Evolutionary conservation across 2,329 filamentous ascomycete genomes (phyloP), one percentile per base, ranked within the genome.

Genomic region (Cladosporium austrohemisphaericum): DNA sequence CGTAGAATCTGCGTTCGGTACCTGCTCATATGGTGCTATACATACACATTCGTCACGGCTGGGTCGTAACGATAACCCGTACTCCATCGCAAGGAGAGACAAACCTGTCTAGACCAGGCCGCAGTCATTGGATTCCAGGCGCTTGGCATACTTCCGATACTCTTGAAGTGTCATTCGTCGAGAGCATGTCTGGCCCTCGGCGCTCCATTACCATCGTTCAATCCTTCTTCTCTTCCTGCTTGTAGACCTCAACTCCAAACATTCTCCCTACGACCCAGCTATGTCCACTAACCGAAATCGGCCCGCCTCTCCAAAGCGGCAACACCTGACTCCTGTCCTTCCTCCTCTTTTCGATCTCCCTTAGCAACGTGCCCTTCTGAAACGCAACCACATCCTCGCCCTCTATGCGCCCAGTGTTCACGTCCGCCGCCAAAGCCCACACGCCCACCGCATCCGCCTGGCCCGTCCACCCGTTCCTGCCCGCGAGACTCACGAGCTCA

Each of bases 301-400:
- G 65, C 19, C 65, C 65, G 20, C 65, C 65, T 29, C 65, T 62
- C 57, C 57, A 66, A 6, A 67, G 51, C 25, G 65, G 65, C 57
- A 68, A 41, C 8, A 68, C 64, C 53, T 68, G 60, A 18, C 53
- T 52, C 45, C 63, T 54, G 13, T 55, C 55, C 54, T 55, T 63
- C 50, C 65, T 57, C 52, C 65, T 57, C 49, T 37, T 46, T 44
- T 60, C 62, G 23, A 67, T 35, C 31, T 48, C 49, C 49, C 57
- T 54, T 41, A 66, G 60, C 33, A 67, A 31, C 36, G 54, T 60
- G 5, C 65, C 65, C 43, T 53, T 40, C 43, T 65, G 60, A 47
- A 66, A 68, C 6, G 51, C 52, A 35, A 61, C 59, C 23, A 68
- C 60, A 52, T 68, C 65, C 38, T 49, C 54, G 0, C 63, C 65